These are phyloP conservation scores for Leccinum incarnatum DNA, from an alignment of 768 basidiomycete genomes.

Conservation along the genomic window DNA sequence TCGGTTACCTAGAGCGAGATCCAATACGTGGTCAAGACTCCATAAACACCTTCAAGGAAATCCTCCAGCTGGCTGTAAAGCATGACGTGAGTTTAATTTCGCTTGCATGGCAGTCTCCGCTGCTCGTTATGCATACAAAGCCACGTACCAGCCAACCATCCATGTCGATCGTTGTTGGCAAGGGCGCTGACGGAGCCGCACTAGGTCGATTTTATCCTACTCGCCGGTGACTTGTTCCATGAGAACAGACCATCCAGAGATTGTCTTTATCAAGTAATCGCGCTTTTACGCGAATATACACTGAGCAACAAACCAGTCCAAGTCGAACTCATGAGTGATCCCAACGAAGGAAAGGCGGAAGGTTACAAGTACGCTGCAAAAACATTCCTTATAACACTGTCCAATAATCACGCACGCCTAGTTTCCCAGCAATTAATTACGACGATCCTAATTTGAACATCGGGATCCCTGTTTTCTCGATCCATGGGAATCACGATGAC, in stretches of 20 bases:
- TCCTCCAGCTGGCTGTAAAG: slow-evolving; percentile 87
- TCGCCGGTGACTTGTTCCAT: slow-evolving; percentile 96
- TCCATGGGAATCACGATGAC: slow-evolving; percentile 99
- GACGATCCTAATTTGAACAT: slow-evolving; percentile 96
- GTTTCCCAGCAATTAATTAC: slow-evolving; percentile 96
- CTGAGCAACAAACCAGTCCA: slow-evolving; percentile 86
- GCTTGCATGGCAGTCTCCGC: not conserved
- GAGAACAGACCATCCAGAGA: slow-evolving; percentile 95
- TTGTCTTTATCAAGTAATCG: slow-evolving; percentile 84
- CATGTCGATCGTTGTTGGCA: not conserved
- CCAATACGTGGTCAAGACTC: slow-evolving; percentile 93
- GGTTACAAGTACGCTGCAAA: slow-evolving; percentile 67
- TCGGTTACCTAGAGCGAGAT: slow-evolving; percentile 93
- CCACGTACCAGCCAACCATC: not conserved
- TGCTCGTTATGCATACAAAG: not conserved
- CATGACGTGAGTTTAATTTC: slow-evolving; percentile 60
- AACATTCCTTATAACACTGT: not conserved
- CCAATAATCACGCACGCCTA: slow-evolving; percentile 30
- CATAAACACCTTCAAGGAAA: slow-evolving; percentile 93
- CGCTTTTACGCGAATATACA: slow-evolving; percentile 87
- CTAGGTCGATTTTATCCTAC: slow-evolving; percentile 92
- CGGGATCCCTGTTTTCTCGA: slow-evolving; percentile 96
- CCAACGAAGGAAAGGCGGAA: slow-evolving; percentile 81
- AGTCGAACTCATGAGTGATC: slow-evolving; percentile 89
- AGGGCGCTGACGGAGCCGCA: slow-evolving; percentile 2